Base-by-base conservation (phyloP, 371 early-diverging fungal genomes). In the Rhizomucor pusillus region DNA sequence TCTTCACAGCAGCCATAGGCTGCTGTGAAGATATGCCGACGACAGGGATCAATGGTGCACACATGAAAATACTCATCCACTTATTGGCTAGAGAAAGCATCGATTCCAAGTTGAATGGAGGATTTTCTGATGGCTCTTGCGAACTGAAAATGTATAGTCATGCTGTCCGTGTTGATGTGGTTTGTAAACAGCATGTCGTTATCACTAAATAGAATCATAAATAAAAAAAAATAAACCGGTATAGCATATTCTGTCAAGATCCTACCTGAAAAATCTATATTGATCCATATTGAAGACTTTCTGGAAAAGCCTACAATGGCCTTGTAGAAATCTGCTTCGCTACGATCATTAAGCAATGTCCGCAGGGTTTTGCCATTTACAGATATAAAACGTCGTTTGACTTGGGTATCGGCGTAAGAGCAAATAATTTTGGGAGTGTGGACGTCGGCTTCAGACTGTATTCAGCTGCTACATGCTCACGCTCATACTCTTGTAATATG, bases 1-100 rank as follows among this genome's bases (percentile, higher is more conserved):
- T 41, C 41, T 41, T 41, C 41, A 16, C 41, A 14, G 19, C 41
- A 41, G 14, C 41, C 41, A 19, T 41, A 41, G 41, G 41, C 41
- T 19, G 41, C 41, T 41, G 14, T 41, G 41, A 41, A 41, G 5
- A 41, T 41, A 16, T 41, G 14, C 16, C 12, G 14, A 16, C 41
- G 41, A 16, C 41, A 3, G 41, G 41, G 41, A 41, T 41, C 41
- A 19, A 41, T 41, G 41, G 41, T 12, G 41, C 41, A 41, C 5
- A 19, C 16, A 16, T 19, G 41, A 41, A 16, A 41, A 19, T 11
- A 41, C 41, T 14, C 41, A 16, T 41, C 41, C 41, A 41, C 41
- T 41, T 41, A 3, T 19, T 41, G 16, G 14, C 16, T 16, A 19
- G 41, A 16, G 19, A 41, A 41, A 16, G 3, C 41, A 14, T 11